Conservation (phyloP, 805 yeast genomes). For the Suhomyces faveliae region DNA sequence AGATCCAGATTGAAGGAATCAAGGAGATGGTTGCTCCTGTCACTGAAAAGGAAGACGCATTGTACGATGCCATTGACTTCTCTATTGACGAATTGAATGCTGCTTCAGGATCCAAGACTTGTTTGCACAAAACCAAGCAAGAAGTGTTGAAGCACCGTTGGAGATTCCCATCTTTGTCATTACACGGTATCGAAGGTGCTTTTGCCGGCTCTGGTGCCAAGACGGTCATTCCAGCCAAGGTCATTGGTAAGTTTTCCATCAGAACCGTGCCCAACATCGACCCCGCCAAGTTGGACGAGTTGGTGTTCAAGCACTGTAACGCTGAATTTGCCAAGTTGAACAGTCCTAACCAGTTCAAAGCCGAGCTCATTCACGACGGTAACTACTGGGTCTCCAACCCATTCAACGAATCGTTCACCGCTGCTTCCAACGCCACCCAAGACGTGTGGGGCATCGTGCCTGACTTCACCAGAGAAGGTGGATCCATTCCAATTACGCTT, state of each 20-base stretch:
- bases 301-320: slow-evolving; percentile 70
- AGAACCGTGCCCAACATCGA: slow-evolving; percentile 97
- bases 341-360: slow-evolving; percentile 73
- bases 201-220: slow-evolving; percentile 94
- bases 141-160: slow-evolving; percentile 95
- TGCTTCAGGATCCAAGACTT: slow-evolving; percentile 86
- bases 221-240: slow-evolving; percentile 96
- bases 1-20: slow-evolving; percentile 83
- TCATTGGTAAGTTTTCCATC: slow-evolving; percentile 90
- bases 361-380: slow-evolving; percentile 89
- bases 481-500: slow-evolving; percentile 95
- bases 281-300: slow-evolving; percentile 70
- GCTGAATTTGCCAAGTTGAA: slow-evolving; percentile 61
- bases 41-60: slow-evolving; percentile 70
- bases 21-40: slow-evolving; percentile 94
- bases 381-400: slow-evolving; percentile 96
- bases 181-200: slow-evolving; percentile 98
- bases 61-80: slow-evolving; percentile 86
- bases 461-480: slow-evolving; percentile 98
- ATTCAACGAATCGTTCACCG: slow-evolving; percentile 85
- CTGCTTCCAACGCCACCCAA: slow-evolving; percentile 92
- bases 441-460: slow-evolving; percentile 94
- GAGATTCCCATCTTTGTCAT: slow-evolving; percentile 95
- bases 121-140: slow-evolving; percentile 73
- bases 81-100: slow-evolving; percentile 79